Evolutionary conservation across 1,284 basidiomycete species (phyloP).

Genomic region (Heterobasidion parviporum): DNA sequence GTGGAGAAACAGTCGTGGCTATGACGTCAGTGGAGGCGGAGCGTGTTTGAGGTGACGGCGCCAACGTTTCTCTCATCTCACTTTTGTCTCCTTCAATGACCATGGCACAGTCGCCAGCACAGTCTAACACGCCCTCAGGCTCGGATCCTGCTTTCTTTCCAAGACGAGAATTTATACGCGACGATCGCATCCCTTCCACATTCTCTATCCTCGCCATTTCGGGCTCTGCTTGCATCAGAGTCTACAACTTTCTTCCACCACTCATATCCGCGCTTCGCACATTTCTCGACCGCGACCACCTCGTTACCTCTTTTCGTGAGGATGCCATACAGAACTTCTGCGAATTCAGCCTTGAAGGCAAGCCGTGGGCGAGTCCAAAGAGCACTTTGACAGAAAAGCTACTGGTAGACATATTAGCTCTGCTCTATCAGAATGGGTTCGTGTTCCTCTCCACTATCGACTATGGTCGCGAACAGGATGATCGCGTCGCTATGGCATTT

Average conservation of each 20-base stretch:
- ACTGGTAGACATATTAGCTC: conserved; percentile 53
- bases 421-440: conserved; percentile 57
- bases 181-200: conserved; percentile 43
- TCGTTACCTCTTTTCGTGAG: conserved; percentile 43
- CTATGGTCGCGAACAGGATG: conserved; percentile 69
- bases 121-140: conserved; percentile 14
- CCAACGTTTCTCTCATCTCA: background rate
- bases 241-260: conserved; percentile 56
- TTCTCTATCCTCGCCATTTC: conserved; percentile 65
- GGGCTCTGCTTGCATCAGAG: conserved; percentile 49
- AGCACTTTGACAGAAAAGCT: conserved; percentile 57
- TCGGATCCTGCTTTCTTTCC: conserved; percentile 40
- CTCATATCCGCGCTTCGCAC: conserved; percentile 44
- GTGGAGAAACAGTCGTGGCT: background rate
- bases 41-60: background rate
- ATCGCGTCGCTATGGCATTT: conserved; percentile 62
- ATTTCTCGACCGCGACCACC: conserved; percentile 40
- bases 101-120: conserved; percentile 7
- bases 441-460: conserved; percentile 61
- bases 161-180: conserved; percentile 60
- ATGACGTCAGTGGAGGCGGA: background rate
- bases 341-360: conserved; percentile 58
- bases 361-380: conserved; percentile 66
- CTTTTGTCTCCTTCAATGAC: background rate
- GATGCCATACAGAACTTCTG: conserved; percentile 49